These are phyloP conservation scores for Colletotrichum sublineola DNA, from an alignment of 2,329 filamentous ascomycete genomes.

Conservation along the genomic window DNA sequence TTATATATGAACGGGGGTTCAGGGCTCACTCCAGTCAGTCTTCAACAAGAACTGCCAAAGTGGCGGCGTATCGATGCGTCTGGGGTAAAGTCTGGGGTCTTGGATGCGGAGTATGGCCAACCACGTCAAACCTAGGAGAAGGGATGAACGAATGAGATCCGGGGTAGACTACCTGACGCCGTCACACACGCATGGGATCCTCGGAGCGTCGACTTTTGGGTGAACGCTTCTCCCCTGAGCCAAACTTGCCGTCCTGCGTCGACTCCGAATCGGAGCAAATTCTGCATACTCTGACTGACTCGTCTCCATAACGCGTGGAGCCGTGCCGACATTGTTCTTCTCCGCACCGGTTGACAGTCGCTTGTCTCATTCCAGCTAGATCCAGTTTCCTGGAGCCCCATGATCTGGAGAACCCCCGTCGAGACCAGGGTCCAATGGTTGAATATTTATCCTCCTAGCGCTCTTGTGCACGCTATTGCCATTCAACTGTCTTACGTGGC, in stretches of 20 bases:
- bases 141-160: constrained; percentile 29
- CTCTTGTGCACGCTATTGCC: constrained; percentile 9
- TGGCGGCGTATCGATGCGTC: constrained; percentile 32
- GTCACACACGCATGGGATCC: constrained; percentile 6
- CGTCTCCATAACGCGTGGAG: constrained; percentile 35
- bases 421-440: constrained; percentile 19
- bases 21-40: constrained; percentile 10
- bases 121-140: constrained; percentile 10
- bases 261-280: constrained; percentile 41
- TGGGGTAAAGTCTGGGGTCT: constrained; percentile 42
- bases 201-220: constrained; percentile 28
- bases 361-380: constrained; percentile 35
- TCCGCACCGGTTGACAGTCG: constrained; percentile 33
- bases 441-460: constrained; percentile 40
- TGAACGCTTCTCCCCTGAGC: constrained; percentile 40
- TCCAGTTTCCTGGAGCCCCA: constrained; percentile 23
- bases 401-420: constrained; percentile 39
- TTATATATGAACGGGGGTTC: constrained; percentile 32
- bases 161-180: constrained; percentile 29
- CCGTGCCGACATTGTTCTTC: constrained; percentile 20
- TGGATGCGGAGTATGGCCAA: constrained; percentile 35
- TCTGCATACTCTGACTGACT: constrained; percentile 34
- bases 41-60: constrained; percentile 10
- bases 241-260: constrained; percentile 15
- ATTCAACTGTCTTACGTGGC: constrained; percentile 28